A percentile compares a stretch with the other conserved stretches of the same genome.
These are phyloP conservation scores for Bremia lactucae DNA, from an alignment of 352 stramenopile genomes.

Conservation along the genomic window DNA sequence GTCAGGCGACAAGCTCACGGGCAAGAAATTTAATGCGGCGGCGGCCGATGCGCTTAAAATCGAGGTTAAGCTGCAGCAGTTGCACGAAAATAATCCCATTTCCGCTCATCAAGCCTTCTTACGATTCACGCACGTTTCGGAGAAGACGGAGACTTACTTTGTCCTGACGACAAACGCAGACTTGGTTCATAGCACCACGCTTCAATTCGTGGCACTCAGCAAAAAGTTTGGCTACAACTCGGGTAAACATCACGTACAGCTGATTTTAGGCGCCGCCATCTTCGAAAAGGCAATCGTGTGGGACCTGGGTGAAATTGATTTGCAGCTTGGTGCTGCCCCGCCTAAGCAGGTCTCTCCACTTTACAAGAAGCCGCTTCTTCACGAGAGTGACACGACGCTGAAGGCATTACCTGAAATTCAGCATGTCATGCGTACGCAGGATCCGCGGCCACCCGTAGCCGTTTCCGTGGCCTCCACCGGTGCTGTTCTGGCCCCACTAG, in stretches of 20 bases:
- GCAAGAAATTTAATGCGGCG: constrained; percentile 43
- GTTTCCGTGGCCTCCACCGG: constrained; percentile 65
- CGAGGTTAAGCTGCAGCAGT: constrained; percentile 46
- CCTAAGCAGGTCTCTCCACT: constrained; percentile 58
- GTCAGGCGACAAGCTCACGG: constrained; percentile 41
- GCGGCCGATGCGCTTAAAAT: constrained; percentile 46
- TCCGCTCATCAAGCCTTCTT: constrained; percentile 72
- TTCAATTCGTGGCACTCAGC: constrained; percentile 57
- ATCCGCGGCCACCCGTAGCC: constrained; percentile 45
- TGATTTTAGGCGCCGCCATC: constrained; percentile 68
- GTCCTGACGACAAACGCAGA: constrained; percentile 35
- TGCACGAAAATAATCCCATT: constrained; percentile 42
- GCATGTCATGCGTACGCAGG: constrained; percentile 77
- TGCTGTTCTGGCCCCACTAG: constrained; percentile 47
- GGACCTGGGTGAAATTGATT: constrained; percentile 52
- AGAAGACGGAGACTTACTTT: constrained; percentile 67
- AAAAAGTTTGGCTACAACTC: constrained; percentile 80
- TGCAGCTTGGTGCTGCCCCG: constrained; percentile 53
- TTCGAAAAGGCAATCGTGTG: constrained; percentile 73
- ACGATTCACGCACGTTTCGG: constrained; percentile 44
- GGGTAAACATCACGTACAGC: constrained; percentile 47
- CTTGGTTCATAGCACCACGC: constrained; percentile 26
- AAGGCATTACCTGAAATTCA: constrained; percentile 77
- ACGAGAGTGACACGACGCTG: constrained; percentile 84
- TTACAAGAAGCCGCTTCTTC: constrained; percentile 76